Evolutionary conservation across 2,329 filamentous ascomycete genomes (phyloP), one percentile per base, ranked within the genome.

Genomic region (Pseudocercospora crystallina): DNA sequence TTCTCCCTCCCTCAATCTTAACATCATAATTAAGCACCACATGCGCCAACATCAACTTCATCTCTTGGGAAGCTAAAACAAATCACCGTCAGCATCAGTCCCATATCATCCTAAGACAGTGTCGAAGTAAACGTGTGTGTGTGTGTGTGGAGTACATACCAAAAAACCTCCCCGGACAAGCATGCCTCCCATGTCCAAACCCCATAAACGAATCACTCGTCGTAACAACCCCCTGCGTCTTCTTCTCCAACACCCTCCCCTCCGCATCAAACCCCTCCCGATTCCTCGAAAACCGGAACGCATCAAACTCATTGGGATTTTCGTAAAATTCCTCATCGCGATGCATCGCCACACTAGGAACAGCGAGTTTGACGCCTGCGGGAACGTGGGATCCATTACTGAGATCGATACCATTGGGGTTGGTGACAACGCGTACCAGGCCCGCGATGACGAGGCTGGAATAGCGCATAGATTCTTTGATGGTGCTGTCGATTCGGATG

Each of bases 51-150:
- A 75, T 68, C 57, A 75, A 61, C 61, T 76, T 76, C 61, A 76
- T 72, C 66, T 76, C 71, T 52, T 73, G 69, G 17, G 65, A 64
- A 8, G 74, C 74, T 51, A 76, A 75, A 26, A n/a, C n/a, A n/a
- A n/a, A n/a, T n/a, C n/a, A n/a, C n/a, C n/a, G n/a, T n/a, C n/a
- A n/a, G n/a, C n/a, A n/a, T n/a, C n/a, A n/a, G n/a, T n/a, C n/a
- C n/a, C n/a, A n/a, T n/a, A n/a, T n/a, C n/a, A n/a, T n/a, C n/a
- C n/a, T n/a, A n/a, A n/a, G n/a, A n/a, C n/a, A n/a, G n/a, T n/a
- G n/a, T n/a, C n/a, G n/a, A n/a, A n/a, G n/a, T n/a, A n/a, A n/a
- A n/a, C n/a, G n/a, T n/a, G n/a, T n/a, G n/a, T n/a, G n/a, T n/a
- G n/a, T n/a, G n/a, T n/a, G n/a, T 72, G 69, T 15, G 64, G 65